Conservation (phyloP, 345 rosid species). For the Dipteronia dyeriana region DNA sequence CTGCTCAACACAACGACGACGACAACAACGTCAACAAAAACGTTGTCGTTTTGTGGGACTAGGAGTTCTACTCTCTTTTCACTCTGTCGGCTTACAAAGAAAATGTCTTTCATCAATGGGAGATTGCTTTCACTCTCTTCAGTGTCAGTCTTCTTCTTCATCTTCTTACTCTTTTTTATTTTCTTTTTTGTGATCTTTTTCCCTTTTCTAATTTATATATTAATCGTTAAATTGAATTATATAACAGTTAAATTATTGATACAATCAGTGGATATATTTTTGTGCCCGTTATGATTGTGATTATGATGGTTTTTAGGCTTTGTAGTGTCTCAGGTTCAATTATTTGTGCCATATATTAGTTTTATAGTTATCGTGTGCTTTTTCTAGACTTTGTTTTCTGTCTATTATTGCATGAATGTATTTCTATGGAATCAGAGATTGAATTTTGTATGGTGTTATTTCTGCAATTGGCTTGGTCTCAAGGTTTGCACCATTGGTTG, state of each 20-base stretch:
- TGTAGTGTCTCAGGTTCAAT: neutral
- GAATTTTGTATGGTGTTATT: neutral
- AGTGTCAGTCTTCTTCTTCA: slow-evolving; percentile 50
- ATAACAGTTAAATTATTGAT: neutral
- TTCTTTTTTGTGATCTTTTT: neutral
- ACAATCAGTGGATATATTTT: neutral
- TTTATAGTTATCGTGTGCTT: neutral
- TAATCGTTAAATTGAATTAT: neutral
- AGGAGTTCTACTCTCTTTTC: slow-evolving; percentile 77
- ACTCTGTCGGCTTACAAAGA: slow-evolving; percentile 72
- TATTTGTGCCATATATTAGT: neutral
- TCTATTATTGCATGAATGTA: slow-evolving; percentile 2
- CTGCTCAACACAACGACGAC: neutral
- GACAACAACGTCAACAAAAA: too few species aligned
- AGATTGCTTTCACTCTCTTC: slow-evolving; percentile 83
- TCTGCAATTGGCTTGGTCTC: slow-evolving; percentile 4
- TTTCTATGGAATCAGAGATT: neutral
- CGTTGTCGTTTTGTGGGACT: slow-evolving; percentile 76
- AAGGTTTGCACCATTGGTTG: neutral
- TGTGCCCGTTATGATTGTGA: too few species aligned
- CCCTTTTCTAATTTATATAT: neutral
- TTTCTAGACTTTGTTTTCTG: neutral
- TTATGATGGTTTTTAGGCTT: neutral
- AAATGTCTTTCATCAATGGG: slow-evolving; percentile 85
- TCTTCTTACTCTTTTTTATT: too few species aligned